phyloP scores from a whole-genome alignment of 2,329 filamentous ascomycete species.

The Alternaria incomplexa region DNA sequence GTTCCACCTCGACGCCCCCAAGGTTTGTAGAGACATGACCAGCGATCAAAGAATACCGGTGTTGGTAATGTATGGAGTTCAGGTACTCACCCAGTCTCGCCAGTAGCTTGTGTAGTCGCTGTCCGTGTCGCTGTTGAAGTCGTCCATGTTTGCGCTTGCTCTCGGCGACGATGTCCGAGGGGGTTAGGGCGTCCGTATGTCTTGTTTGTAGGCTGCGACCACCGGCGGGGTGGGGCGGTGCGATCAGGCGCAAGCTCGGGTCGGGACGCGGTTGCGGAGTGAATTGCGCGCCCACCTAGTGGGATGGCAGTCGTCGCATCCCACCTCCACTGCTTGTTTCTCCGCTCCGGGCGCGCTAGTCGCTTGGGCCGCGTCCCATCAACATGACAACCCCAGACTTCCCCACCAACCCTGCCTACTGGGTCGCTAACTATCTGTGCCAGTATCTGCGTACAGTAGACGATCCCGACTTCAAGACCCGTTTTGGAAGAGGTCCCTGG shows the following conservation, averaged over 20 bases:
- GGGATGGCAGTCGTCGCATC: slow-evolving; percentile 18
- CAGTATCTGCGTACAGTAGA: background rate
- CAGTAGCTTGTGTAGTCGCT: slow-evolving; percentile 99
- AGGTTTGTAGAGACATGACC: slow-evolving; percentile 1
- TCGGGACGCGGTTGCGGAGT: slow-evolving; percentile 25
- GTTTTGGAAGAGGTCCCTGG: too few relatives aligned
- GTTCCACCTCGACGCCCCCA: background rate
- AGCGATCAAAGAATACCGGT: background rate
- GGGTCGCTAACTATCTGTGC: background rate
- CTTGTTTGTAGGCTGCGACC: slow-evolving; percentile 10
- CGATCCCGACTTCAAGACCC: background rate
- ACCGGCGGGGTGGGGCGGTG: slow-evolving; percentile 17
- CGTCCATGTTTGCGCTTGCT: slow-evolving; percentile 72
- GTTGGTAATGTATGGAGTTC: slow-evolving; percentile 3
- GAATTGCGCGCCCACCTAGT: slow-evolving; percentile 28
- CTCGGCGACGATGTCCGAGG: background rate
- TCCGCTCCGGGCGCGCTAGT: slow-evolving; percentile 17
- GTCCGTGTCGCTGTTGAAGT: slow-evolving; percentile 96
- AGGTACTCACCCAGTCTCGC: slow-evolving; percentile 90
- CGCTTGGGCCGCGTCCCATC: background rate
- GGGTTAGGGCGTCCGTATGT: background rate
- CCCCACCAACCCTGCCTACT: background rate
- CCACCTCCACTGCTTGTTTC: slow-evolving; percentile 13
- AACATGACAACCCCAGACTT: slow-evolving; percentile 4
- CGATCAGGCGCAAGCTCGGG: slow-evolving; percentile 17